A percentile compares a stretch with the other conserved stretches of the same genome.
These are phyloP conservation scores for Ophiosphaerella herpotricha DNA, from an alignment of 2,329 filamentous ascomycete species.

Conservation along the genomic window DNA sequence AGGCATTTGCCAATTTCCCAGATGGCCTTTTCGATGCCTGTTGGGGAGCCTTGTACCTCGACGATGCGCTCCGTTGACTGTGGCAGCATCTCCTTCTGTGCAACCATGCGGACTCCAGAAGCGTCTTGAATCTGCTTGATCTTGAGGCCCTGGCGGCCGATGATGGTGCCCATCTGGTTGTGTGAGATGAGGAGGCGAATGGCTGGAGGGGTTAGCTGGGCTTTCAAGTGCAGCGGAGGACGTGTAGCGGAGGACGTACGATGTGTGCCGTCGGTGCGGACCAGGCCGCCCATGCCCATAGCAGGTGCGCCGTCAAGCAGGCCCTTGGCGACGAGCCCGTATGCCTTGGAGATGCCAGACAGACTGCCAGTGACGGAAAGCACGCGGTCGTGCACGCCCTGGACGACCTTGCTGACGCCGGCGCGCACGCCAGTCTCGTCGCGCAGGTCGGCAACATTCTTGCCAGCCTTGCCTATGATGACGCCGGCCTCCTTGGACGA, in stretches of 20 bases:
- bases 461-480: constrained; percentile 97
- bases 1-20: constrained; percentile 99
- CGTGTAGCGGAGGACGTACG: constrained; percentile 68
- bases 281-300: constrained; percentile 92
- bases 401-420: constrained; percentile 97
- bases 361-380: constrained; percentile 91
- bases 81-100: constrained; percentile 99
- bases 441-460: constrained; percentile 95
- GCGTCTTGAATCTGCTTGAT: constrained; percentile 99
- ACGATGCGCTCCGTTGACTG: constrained; percentile 98
- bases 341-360: constrained; percentile 87
- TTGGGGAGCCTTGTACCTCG: constrained; percentile 91
- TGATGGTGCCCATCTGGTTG: constrained; percentile 99
- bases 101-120: constrained; percentile 97
- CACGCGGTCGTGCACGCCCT: constrained; percentile 95
- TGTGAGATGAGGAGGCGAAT: constrained; percentile 98
- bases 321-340: constrained; percentile 88
- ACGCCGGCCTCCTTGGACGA: constrained; percentile 98
- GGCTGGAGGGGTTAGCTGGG: constrained; percentile 59
- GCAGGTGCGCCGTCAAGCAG: constrained; percentile 91
- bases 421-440: constrained; percentile 98
- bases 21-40: constrained; percentile 91
- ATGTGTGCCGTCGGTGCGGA: constrained; percentile 84
- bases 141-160: constrained; percentile 92
- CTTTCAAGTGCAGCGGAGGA: constrained; percentile 21